Evolutionary conservation across 208 protist species (phyloP).

Genomic region (Angomonas ambiguus): DNA sequence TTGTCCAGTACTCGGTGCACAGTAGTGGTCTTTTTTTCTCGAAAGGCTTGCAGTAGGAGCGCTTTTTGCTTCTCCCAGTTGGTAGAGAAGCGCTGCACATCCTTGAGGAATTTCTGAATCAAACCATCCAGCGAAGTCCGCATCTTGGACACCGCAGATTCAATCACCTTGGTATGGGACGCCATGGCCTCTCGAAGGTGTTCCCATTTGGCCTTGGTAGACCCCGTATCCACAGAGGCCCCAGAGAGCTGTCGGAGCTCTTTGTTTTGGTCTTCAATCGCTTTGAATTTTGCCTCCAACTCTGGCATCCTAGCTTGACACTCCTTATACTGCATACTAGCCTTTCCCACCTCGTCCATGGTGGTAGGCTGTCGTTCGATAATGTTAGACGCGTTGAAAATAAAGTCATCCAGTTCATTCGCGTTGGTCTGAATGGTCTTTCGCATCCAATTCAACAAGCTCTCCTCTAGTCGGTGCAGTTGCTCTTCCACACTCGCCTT

Average conservation of each 20-base stretch:
- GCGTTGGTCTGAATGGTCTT: constrained; percentile 59
- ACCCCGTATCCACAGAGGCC: constrained; percentile 66
- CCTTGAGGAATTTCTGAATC: constrained; percentile 83
- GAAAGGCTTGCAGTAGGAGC: constrained; percentile 53
- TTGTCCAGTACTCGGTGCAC: constrained; percentile 44
- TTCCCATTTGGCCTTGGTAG: constrained; percentile 86
- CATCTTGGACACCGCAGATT: constrained; percentile 87
- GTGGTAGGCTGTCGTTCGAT: constrained; percentile 88
- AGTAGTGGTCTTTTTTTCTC: constrained; percentile 49
- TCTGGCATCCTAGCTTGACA: constrained; percentile 44
- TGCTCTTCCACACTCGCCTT: constrained; percentile 93
- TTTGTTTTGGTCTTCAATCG: constrained; percentile 82
- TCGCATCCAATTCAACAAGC: constrained; percentile 83
- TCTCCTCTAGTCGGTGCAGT: constrained; percentile 85
- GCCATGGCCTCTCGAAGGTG: constrained; percentile 88
- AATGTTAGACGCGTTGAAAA: constrained; percentile 81
- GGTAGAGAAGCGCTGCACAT: constrained; percentile 85
- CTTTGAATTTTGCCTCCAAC: constrained; percentile 62
- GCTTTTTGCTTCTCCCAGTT: constrained; percentile 90
- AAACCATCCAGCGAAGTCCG: constrained; percentile 76
- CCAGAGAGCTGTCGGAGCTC: constrained; percentile 78
- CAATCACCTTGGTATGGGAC: constrained; percentile 89
- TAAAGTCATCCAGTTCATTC: constrained; percentile 83
- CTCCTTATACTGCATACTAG: constrained; percentile 76
- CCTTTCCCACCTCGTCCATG: constrained; percentile 91